Conservation (phyloP, 495 filamentous ascomycete species). For the Neurospora sp. region DNA sequence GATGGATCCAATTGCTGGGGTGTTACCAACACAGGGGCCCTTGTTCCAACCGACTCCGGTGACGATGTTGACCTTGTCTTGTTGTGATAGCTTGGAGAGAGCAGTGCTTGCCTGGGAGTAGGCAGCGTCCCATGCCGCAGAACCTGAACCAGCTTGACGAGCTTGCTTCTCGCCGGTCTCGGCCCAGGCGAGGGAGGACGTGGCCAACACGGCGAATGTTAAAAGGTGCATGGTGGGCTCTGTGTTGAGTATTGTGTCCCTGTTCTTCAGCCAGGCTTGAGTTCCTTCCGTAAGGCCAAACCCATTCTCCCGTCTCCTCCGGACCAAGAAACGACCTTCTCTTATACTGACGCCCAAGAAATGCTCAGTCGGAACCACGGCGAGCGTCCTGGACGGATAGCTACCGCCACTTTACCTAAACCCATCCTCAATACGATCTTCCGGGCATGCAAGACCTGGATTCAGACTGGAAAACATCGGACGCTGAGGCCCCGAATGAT, state of each 20-base stretch:
- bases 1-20: conserved; percentile 41
- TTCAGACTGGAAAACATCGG: conserved; percentile 1
- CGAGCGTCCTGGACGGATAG: conserved; percentile 1
- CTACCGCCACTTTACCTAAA: not conserved
- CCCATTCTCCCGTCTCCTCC: not conserved
- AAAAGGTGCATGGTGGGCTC: conserved; percentile 4
- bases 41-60: conserved; percentile 54
- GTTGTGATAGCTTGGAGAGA: conserved; percentile 42
- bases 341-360: conserved; percentile 9
- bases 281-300: not conserved
- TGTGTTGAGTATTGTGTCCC: not conserved
- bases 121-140: conserved; percentile 39
- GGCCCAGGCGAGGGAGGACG: conserved; percentile 2
- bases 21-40: conserved; percentile 60
- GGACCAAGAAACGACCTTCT: not conserved
- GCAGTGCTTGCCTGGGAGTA: conserved; percentile 46
- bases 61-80: conserved; percentile 53
- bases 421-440: not conserved
- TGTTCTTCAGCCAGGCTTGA: not conserved
- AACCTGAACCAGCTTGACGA: conserved; percentile 4
- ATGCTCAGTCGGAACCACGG: conserved; percentile 15
- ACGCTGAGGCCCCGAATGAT: conserved; percentile 3
- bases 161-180: conserved; percentile 4
- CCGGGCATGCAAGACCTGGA: not conserved
- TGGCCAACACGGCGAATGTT: conserved; percentile 3